Evolutionary conservation across 345 rosid species (phyloP), one percentile per base, ranked within the genome.

Genomic region (Eucalyptus shirleyi): DNA sequence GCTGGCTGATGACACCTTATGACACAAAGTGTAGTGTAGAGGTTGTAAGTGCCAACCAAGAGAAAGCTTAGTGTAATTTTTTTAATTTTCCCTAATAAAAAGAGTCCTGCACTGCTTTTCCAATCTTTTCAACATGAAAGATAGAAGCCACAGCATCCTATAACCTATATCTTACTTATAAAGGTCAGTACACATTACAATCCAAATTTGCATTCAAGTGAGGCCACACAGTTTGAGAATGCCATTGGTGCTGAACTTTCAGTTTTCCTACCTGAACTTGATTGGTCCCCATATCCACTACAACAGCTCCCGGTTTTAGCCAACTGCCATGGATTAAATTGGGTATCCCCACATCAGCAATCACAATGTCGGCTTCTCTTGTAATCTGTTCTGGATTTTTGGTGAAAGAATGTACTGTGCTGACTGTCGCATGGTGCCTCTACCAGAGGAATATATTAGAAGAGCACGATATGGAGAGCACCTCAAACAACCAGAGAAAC

Each of bases 361-460:
- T 88, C 86, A 91, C 87, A 28, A 92, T 92, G 69, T 91, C 92
- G 6, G 91, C 94, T 89, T 91, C 91, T 26, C 91, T 30, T 26
- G 89, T 87, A 51, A 92, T 90, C 18, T 67, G 72, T 44, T 92
- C 92, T 10, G 92, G 93, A 60, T 89, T 50, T 51, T 59, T 60
- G 18, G 93, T 91, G 87, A 88, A 88, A 65, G 94, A 89, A 67
- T 90, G 90, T 53, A 92, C 88, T 12, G 88, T 90, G 44, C 91
- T 90, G 32, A 91, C 90, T 12, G 93, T 92, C 8, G 93, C 91
- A 44, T 90, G 91, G 50, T 91, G 90, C 92, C 93, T 92, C 93
- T 92, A 88, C 89, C 82, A 81, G 51, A 88, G 53, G 67, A 67
- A 56, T 30, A 69, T 62, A 49, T 81, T 7, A 90, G 4, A 44